phyloP scores from a whole-genome alignment of 495 filamentous ascomycete genomes.

The Penicillium taxi region DNA sequence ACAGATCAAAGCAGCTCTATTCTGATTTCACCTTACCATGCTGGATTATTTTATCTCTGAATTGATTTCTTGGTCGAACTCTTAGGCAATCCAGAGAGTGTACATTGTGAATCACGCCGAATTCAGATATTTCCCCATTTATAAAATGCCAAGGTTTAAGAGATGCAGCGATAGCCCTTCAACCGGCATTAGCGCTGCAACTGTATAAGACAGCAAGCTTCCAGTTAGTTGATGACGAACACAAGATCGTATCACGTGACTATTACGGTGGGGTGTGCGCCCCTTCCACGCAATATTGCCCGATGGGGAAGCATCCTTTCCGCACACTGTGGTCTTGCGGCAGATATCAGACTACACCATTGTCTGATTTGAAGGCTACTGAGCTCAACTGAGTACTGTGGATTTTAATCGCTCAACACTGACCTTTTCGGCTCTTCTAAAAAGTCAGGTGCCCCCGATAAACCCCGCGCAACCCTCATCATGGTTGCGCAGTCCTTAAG shows the following conservation, averaged over 20 bases:
- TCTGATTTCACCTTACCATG: no score
- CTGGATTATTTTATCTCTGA: no score
- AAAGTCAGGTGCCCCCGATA: background rate
- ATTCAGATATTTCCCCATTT: no score
- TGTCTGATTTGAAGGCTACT: background rate
- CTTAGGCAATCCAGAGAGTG: no score
- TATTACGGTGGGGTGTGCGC: constrained; percentile 13
- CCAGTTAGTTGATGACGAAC: background rate
- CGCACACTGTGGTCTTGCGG: constrained; percentile 21
- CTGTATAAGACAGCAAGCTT: no score
- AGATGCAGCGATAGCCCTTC: no score
- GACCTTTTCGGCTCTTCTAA: background rate
- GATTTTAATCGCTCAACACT: background rate
- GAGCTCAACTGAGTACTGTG: no score
- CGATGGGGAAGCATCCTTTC: constrained; percentile 20
- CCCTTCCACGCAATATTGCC: constrained; percentile 12
- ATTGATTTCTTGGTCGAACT: no score
- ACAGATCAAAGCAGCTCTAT: no score
- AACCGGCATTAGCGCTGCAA: no score
- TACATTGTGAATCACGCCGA: no score
- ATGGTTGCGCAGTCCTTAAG: constrained; percentile 48
- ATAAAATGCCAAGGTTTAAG: no score
- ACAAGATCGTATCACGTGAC: constrained; percentile 9
- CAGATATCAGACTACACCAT: constrained; percentile 5
- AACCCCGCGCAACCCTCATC: constrained; percentile 10